A percentile compares a stretch with the other conserved stretches of the same genome.
Evolutionary conservation across 2,329 filamentous ascomycete species (phyloP).

Genomic region (Fusarium sp.): DNA sequence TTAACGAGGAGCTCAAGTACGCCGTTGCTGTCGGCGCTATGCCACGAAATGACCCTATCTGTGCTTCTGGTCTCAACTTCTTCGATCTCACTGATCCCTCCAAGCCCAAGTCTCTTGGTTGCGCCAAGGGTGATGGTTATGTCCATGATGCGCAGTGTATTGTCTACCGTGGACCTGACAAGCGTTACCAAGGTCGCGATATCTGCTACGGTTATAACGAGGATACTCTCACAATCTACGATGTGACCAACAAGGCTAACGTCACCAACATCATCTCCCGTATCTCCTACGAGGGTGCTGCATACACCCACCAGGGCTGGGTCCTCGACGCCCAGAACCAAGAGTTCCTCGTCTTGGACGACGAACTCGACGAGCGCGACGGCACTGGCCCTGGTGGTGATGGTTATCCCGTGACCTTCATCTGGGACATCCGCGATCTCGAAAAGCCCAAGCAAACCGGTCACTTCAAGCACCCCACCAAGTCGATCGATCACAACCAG

Average conservation of each 20-base stretch:
- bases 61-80: constrained; percentile 65
- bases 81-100: constrained; percentile 66
- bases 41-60: constrained; percentile 54
- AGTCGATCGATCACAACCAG: constrained; percentile 61
- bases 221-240: constrained; percentile 64
- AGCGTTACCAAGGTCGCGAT: constrained; percentile 58
- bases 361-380: constrained; percentile 63
- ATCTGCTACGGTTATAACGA: constrained; percentile 69
- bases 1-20: constrained; percentile 60
- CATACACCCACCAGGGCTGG: constrained; percentile 70
- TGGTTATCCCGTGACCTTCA: constrained; percentile 61
- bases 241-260: constrained; percentile 61
- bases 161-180: constrained; percentile 64
- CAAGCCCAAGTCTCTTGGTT: constrained; percentile 64
- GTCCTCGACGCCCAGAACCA: constrained; percentile 59
- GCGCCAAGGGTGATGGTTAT: constrained; percentile 65
- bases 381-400: constrained; percentile 54
- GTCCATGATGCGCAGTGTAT: constrained; percentile 71
- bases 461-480: constrained; percentile 53
- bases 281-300: constrained; percentile 65
- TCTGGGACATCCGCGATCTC: constrained; percentile 61
- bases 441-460: constrained; percentile 57
- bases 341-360: constrained; percentile 62
- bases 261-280: constrained; percentile 59
- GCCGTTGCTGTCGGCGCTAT: constrained; percentile 58